Evolutionary conservation across 805 yeast species (phyloP), one percentile per base, ranked within the genome.

Genomic region (Wickerhamomyces bisporus): DNA sequence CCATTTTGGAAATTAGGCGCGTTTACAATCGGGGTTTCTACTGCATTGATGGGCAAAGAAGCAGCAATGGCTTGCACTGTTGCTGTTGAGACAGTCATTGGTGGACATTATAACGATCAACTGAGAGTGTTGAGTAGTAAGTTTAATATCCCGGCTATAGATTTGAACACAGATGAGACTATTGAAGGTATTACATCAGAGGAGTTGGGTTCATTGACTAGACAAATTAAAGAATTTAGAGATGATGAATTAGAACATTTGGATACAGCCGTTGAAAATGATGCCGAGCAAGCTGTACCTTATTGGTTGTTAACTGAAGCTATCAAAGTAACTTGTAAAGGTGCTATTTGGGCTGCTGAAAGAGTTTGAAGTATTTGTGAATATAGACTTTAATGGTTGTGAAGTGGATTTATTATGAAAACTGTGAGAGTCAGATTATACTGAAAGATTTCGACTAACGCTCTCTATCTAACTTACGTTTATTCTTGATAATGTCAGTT

Each of bases 31-130:
- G 98, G 98, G 4, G 77, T 78, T 2, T 83, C 81, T 1, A 93
- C 98, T 1, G 97, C 96, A 0, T 50, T 84, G 38, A 62, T 88
- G 45, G 82, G 96, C 14, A 86, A 87, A 54, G 96, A 91, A 57
- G 97, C 96, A 3, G 98, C 98, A 3, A 93, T 93, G 98, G 98
- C 98, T 1, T 93, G 98, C 59, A 93, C 98, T 0, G 98, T 89
- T 43, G 98, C 98, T 0, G 98, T 93, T 2, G 98, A 93, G 61
- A 93, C 98, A 0, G 98, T 93, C 6, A 93, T 93, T 58, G 98
- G 98, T 2, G 85, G 86, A 2, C 98, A 93, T 58, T 93, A 93
- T 62, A 93, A 93, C 57, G 81, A 79, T 44, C 98, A 93, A 60
- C 66, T 93, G 47, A 70, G 98, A 37, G 77, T 79, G 29, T 66